These are phyloP conservation scores for Physaria fendleri DNA, from an alignment of 345 rosid species.

Conservation along the genomic window DNA sequence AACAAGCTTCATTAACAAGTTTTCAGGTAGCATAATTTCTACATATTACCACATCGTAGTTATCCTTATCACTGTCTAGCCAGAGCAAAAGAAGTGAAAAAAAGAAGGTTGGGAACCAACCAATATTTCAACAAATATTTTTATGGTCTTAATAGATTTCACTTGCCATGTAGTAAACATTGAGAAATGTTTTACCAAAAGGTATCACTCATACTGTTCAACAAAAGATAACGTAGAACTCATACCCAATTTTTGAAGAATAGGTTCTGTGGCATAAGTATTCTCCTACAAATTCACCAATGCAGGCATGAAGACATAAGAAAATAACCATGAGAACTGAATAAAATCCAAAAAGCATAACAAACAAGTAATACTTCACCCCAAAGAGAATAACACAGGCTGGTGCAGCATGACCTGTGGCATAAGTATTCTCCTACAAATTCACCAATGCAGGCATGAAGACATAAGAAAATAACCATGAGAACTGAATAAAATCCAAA, in stretches of 20 bases:
- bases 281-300: conserved; percentile 39
- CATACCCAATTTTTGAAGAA: conserved; percentile 64
- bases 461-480: too few species aligned
- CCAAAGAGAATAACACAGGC: too few species aligned
- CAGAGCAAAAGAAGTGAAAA: not conserved
- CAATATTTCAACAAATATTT: not conserved
- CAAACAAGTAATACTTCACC: too few species aligned
- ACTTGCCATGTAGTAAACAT: not conserved
- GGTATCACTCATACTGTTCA: conserved; percentile 31
- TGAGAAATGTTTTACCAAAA: not conserved
- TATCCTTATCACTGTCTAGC: not conserved
- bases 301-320: not conserved
- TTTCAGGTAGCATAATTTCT: not conserved
- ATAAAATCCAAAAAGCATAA: too few species aligned
- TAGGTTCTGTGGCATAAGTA: conserved; percentile 34
- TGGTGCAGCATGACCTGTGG: too few species aligned
- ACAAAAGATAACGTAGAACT: not conserved
- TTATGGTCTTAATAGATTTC: not conserved
- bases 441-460: too few species aligned
- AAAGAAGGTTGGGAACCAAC: not conserved
- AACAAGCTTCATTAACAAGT: conserved; percentile 8
- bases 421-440: too few species aligned
- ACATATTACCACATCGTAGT: not conserved
- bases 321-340: conserved; percentile 1
- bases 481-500: conserved; percentile 4